phyloP scores from a whole-genome alignment of 345 rosid species.

The Trapa bicornis region DNA sequence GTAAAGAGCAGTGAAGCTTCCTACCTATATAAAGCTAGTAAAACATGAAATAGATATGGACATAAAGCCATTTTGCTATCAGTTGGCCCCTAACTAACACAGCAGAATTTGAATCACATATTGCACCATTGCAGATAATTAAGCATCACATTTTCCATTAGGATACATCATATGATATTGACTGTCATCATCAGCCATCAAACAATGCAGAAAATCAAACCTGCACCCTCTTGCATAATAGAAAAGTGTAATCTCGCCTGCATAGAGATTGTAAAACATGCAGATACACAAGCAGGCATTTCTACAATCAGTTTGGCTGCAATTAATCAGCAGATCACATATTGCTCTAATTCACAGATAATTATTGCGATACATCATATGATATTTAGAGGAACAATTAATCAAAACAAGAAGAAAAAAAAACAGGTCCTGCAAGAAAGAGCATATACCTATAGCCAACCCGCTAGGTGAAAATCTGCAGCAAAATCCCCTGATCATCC shows the following conservation, averaged over 20 bases:
- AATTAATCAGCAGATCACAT: too few relatives aligned
- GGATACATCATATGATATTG: background rate
- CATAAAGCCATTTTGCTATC: background rate
- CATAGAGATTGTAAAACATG: too few relatives aligned
- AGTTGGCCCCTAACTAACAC: background rate
- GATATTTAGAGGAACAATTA: background rate
- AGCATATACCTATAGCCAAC: constrained; percentile 62
- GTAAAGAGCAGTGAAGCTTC: too few relatives aligned
- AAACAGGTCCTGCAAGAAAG: background rate
- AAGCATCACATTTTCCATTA: background rate
- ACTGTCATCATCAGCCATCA: background rate
- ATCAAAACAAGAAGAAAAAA: background rate
- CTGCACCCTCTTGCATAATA: too few relatives aligned
- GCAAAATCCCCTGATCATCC: constrained; percentile 93
- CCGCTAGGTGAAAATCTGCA: constrained; percentile 90
- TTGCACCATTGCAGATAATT: background rate
- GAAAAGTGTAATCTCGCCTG: too few relatives aligned
- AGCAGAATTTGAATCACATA: background rate
- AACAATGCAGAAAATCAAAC: background rate
- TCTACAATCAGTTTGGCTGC: too few relatives aligned
- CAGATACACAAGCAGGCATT: too few relatives aligned
- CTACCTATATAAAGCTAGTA: too few relatives aligned
- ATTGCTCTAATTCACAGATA: too few relatives aligned
- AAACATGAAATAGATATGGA: background rate
- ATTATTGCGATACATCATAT: too few relatives aligned